These are phyloP conservation scores for Agaricus sinodeliciosus DNA, from an alignment of 768 basidiomycete genomes.

Conservation along the genomic window DNA sequence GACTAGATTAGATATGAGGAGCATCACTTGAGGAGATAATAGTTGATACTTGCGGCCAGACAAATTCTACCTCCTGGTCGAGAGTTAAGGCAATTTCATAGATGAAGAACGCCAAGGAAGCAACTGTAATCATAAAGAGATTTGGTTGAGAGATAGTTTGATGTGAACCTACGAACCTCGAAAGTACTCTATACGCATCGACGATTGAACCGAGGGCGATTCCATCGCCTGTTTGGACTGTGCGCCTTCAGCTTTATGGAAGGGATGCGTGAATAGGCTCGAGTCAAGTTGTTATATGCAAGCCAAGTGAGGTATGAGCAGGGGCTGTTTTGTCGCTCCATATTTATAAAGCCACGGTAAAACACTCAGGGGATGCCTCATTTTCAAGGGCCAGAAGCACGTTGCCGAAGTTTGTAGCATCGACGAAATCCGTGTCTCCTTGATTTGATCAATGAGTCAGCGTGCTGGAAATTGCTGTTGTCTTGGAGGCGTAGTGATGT, in stretches of 20 bases:
- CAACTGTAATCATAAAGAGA: conserved; percentile 16
- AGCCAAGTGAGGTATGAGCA: not conserved
- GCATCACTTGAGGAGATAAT: not conserved
- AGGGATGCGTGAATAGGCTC: not conserved
- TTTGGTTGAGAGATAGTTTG: not conserved
- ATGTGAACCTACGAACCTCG: conserved; percentile 15
- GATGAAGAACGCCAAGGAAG: conserved; percentile 24
- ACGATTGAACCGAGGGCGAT: not conserved
- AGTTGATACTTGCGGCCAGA: conserved; percentile 25
- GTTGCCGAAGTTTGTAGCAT: conserved; percentile 3
- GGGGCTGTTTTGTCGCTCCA: not conserved
- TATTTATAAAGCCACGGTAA: conserved; percentile 8
- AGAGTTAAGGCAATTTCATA: conserved; percentile 29
- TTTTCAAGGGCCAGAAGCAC: conserved; percentile 8
- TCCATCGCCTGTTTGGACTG: not conserved
- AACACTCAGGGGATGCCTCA: conserved; percentile 10
- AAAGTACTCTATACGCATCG: conserved; percentile 14
- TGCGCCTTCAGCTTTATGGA: not conserved
- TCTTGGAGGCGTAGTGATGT: conserved; percentile 1
- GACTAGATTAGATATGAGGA: conserved; percentile 10
- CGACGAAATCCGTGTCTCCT: conserved; percentile 7
- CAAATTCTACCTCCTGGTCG: conserved; percentile 26
- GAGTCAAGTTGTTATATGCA: not conserved
- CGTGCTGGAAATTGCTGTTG: not conserved
- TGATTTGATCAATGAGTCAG: conserved; percentile 6